Conservation (phyloP, 192 early-diverging fungal genomes). For the Linnemannia schmuckeri region DNA sequence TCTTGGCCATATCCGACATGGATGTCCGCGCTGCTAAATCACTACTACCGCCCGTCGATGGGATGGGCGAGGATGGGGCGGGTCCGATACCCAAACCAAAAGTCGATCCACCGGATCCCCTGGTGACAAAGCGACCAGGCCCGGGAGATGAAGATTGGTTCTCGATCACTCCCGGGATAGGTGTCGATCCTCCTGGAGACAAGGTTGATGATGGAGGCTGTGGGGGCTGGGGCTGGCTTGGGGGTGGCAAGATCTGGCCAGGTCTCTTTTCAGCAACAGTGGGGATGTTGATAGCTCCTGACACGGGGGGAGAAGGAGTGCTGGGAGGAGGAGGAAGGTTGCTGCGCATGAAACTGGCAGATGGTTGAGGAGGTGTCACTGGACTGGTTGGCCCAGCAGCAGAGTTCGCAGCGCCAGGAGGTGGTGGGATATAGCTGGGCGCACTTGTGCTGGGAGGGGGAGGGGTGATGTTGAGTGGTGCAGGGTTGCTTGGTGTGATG, state of each 20-base stretch:
- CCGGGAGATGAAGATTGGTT: conserved; percentile 27
- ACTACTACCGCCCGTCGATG: neutral
- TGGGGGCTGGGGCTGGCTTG: neutral
- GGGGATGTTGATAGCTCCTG: conserved; percentile 15
- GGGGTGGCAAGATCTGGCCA: neutral
- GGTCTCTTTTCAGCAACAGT: conserved; percentile 10
- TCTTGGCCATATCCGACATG: conserved; percentile 11
- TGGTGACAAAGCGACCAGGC: neutral
- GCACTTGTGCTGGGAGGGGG: neutral
- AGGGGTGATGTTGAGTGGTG: neutral
- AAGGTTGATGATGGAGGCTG: conserved; percentile 14
- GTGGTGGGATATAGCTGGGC: conserved; percentile 23
- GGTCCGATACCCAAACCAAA: conserved; percentile 27
- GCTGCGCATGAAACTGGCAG: conserved; percentile 4
- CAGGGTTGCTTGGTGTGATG: neutral
- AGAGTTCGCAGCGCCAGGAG: conserved; percentile 5
- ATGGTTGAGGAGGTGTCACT: conserved; percentile 4
- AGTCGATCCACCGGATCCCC: conserved; percentile 22
- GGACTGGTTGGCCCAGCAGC: neutral
- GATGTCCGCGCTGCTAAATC: neutral
- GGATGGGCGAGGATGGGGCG: conserved; percentile 8
- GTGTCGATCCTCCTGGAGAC: conserved; percentile 25
- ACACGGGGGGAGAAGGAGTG: conserved; percentile 16
- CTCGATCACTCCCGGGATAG: conserved; percentile 50
- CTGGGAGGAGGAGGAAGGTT: conserved; percentile 30